Evolutionary conservation across 2,329 filamentous ascomycete genomes (phyloP).

Genomic region (Apiospora sp.): DNA sequence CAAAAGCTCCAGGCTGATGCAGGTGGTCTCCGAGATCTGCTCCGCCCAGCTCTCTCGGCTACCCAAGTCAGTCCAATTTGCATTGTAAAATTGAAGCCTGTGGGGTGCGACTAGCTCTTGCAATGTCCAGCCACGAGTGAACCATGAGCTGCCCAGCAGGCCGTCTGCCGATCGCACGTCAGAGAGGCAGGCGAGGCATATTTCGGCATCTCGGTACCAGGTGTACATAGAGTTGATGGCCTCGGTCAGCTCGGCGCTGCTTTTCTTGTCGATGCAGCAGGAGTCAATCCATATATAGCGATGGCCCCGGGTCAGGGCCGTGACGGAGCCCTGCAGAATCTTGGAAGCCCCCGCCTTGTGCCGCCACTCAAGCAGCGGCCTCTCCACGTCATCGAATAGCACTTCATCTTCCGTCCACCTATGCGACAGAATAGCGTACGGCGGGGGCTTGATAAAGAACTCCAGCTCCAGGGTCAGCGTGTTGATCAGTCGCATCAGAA

Average conservation of each 20-base stretch:
- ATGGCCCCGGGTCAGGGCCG: not conserved
- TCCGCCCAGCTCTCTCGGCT: not conserved
- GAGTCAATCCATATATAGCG: not conserved
- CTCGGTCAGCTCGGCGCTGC: not conserved
- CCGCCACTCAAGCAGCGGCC: not conserved
- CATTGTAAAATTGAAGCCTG: not conserved
- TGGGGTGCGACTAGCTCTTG: not conserved
- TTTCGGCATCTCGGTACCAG: constrained; percentile 6
- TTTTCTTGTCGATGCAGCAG: not conserved
- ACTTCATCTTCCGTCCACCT: not conserved
- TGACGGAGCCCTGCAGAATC: constrained; percentile 8
- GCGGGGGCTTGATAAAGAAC: not conserved
- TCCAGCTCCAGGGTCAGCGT: not conserved
- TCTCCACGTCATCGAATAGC: not conserved
- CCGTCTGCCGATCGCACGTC: not conserved
- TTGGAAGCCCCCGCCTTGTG: not conserved
- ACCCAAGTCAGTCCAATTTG: not conserved
- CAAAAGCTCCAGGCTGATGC: not conserved
- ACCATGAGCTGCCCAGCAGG: not conserved
- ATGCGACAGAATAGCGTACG: not conserved
- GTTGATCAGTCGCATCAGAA: not conserved
- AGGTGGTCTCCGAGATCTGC: not conserved
- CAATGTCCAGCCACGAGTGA: constrained; percentile 14
- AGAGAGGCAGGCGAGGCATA: not conserved
- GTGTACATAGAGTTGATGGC: not conserved